These are phyloP conservation scores for Jaltomata sinuosa DNA, from an alignment of 257 asterid genomes.

Conservation along the genomic window DNA sequence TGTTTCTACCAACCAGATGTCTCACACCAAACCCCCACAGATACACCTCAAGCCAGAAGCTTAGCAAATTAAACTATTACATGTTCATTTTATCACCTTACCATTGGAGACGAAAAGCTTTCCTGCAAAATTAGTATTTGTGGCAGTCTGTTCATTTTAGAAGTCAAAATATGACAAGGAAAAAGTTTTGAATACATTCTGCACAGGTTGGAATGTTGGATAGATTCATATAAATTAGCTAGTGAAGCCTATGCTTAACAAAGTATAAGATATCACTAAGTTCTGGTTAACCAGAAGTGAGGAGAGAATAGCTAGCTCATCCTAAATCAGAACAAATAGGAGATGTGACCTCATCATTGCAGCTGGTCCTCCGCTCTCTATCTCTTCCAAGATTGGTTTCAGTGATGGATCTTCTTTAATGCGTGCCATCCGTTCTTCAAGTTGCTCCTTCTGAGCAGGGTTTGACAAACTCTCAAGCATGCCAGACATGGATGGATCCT, in stretches of 20 bases:
- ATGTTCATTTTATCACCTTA: background rate
- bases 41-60: background rate
- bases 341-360: constrained; percentile 90
- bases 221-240: background rate
- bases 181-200: background rate
- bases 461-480: constrained; percentile 88
- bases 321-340: background rate
- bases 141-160: background rate
- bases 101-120: background rate
- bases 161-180: background rate
- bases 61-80: background rate
- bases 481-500: constrained; percentile 96
- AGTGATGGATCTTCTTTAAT: constrained; percentile 89
- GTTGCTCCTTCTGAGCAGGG: constrained; percentile 76
- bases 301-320: background rate
- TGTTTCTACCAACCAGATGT: background rate
- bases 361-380: constrained; percentile 96
- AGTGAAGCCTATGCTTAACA: background rate
- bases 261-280: background rate
- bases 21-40: background rate
- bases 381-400: constrained; percentile 94
- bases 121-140: background rate
- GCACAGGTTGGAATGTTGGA: background rate
- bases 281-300: background rate
- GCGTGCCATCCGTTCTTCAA: constrained; percentile 79